Evolutionary conservation across 495 filamentous ascomycete species (phyloP).

Genomic region (Pseudevernia furfuracea): DNA sequence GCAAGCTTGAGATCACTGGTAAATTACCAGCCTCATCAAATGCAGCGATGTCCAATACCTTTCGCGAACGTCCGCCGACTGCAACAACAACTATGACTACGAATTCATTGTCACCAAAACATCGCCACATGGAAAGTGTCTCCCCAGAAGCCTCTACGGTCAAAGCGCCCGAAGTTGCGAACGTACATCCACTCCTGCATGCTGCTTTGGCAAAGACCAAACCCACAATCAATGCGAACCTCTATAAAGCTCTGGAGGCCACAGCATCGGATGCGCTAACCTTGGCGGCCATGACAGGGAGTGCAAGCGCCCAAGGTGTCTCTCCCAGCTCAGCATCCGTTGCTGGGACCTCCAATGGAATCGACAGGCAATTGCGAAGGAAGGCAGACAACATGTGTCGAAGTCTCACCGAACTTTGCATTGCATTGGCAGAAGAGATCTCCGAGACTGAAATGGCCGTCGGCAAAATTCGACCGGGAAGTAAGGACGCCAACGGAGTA

Average conservation of each 20-base stretch:
- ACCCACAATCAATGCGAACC: constrained; percentile 53
- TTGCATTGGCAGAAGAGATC: constrained; percentile 64
- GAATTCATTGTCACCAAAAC: constrained; percentile 77
- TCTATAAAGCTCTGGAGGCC: constrained; percentile 73
- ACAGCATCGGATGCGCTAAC: constrained; percentile 74
- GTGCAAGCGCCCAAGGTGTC: constrained; percentile 44
- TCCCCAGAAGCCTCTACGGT: constrained; percentile 41
- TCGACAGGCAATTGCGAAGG: constrained; percentile 73
- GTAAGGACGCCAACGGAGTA: constrained; percentile 27
- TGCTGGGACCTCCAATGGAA: constrained; percentile 48
- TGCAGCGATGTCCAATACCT: constrained; percentile 62
- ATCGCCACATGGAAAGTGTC: constrained; percentile 45
- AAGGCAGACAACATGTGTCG: constrained; percentile 92
- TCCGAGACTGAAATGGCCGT: neutral
- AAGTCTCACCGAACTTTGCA: constrained; percentile 83
- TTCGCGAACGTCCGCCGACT: constrained; percentile 73
- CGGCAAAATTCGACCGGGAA: constrained; percentile 25
- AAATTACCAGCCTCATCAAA: constrained; percentile 75
- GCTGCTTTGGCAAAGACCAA: constrained; percentile 73
- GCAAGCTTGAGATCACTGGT: constrained; percentile 83
- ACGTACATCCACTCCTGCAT: constrained; percentile 70
- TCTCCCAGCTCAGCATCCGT: constrained; percentile 57
- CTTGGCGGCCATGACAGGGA: constrained; percentile 66
- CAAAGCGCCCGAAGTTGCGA: constrained; percentile 23
- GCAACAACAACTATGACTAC: constrained; percentile 92